Conservation (phyloP, 805 yeast species). For the Wickerhamiella brachini region DNA sequence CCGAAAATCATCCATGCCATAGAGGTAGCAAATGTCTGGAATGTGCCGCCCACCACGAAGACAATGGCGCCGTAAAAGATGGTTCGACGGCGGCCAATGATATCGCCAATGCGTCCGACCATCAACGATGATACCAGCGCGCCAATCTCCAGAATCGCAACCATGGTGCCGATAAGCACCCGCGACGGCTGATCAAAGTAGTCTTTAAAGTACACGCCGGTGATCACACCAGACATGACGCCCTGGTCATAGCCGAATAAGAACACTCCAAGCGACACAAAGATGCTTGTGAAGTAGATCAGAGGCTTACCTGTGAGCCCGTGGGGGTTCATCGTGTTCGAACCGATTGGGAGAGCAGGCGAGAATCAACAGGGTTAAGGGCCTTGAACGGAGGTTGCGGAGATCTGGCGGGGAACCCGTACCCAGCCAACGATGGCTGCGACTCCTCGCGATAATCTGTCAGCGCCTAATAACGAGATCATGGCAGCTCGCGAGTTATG, state of each 20-base stretch:
- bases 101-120: slow-evolving; percentile 67
- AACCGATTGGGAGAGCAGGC: not conserved
- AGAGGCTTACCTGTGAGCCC: slow-evolving; percentile 22
- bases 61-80: slow-evolving; percentile 67
- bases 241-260: slow-evolving; percentile 80
- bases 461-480: no score
- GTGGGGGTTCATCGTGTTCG: not conserved
- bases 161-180: slow-evolving; percentile 69
- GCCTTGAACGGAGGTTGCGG: not conserved
- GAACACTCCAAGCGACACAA: slow-evolving; percentile 38
- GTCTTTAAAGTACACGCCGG: slow-evolving; percentile 52
- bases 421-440: no score
- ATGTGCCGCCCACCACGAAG: slow-evolving; percentile 63
- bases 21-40: slow-evolving; percentile 50
- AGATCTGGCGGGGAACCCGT: not conserved
- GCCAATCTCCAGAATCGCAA: slow-evolving; percentile 78
- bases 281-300: slow-evolving; percentile 30
- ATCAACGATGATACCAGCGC: slow-evolving; percentile 68
- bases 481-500: no score
- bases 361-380: not conserved
- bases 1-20: slow-evolving; percentile 54
- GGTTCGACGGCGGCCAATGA: slow-evolving; percentile 64
- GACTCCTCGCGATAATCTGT: no score
- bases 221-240: slow-evolving; percentile 75
- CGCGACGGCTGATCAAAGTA: slow-evolving; percentile 66